phyloP scores from a whole-genome alignment of 1,284 basidiomycete species.

The Rhodotorula sp. region DNA sequence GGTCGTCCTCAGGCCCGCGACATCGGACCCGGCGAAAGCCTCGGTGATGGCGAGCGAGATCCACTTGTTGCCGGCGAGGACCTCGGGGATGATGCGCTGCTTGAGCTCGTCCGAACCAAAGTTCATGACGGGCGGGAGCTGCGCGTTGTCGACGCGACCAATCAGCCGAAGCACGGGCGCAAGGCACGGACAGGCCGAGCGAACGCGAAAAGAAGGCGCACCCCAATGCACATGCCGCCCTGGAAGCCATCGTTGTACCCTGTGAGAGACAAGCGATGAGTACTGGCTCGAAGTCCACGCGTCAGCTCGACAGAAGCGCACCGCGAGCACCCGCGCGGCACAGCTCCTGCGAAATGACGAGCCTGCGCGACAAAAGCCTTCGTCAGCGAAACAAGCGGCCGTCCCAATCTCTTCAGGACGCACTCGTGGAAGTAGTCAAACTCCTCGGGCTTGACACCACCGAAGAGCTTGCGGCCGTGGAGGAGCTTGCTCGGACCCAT shows the following conservation, averaged over 20 bases:
- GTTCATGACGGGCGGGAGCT: conserved; percentile 62
- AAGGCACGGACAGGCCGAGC: too few species aligned
- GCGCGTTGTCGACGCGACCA: not conserved
- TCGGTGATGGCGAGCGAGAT: conserved; percentile 80
- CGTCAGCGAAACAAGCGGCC: not conserved
- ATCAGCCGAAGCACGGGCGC: not conserved
- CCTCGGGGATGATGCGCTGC: conserved; percentile 74
- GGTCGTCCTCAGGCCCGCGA: conserved; percentile 61
- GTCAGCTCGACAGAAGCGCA: not conserved
- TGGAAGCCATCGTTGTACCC: conserved; percentile 75
- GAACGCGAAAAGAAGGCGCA: conserved; percentile 62
- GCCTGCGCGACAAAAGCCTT: conserved; percentile 1
- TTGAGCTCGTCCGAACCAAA: conserved; percentile 77
- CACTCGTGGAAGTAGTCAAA: conserved; percentile 82
- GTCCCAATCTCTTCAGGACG: too few species aligned
- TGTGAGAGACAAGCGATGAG: not conserved
- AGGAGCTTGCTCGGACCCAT: conserved; percentile 78
- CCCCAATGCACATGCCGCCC: conserved; percentile 71
- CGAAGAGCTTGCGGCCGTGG: conserved; percentile 71
- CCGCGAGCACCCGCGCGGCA: conserved; percentile 72
- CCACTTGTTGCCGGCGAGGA: conserved; percentile 79
- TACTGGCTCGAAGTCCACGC: too few species aligned
- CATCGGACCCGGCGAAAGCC: conserved; percentile 66
- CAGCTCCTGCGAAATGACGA: conserved; percentile 83
- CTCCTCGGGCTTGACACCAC: conserved; percentile 83